Percentiles rank a stretch among this genome's conserved stretches.
Evolutionary conservation across 139 green algal species (phyloP).

Genomic region (Pleodorina starrii): DNA sequence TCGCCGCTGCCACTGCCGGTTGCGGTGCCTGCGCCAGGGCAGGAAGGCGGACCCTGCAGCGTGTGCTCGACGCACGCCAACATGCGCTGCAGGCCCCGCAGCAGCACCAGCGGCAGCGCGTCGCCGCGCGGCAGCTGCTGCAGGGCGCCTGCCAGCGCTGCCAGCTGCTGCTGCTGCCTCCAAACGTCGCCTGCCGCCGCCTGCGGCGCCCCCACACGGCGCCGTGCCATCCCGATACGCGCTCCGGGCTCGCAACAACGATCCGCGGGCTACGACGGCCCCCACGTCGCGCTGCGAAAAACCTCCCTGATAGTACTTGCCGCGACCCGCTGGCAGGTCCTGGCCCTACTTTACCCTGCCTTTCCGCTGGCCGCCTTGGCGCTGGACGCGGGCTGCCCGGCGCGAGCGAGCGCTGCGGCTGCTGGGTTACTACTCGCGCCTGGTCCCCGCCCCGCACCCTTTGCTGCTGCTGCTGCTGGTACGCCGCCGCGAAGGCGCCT

Average conservation of each 20-base stretch:
- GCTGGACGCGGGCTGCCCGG: neutral
- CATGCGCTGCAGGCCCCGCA: neutral
- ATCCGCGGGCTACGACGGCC: too few species aligned
- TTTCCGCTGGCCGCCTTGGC: neutral
- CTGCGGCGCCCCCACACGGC: neutral
- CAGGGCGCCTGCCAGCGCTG: constrained; percentile 18
- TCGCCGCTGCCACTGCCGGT: neutral
- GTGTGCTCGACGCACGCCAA: neutral
- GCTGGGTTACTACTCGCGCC: neutral
- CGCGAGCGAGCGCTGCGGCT: too few species aligned
- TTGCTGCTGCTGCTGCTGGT: neutral
- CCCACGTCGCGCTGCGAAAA: too few species aligned
- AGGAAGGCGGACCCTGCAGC: neutral
- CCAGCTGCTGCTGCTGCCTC: constrained; percentile 45
- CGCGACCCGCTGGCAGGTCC: too few species aligned
- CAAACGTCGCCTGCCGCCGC: neutral
- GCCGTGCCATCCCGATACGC: constrained; percentile 21
- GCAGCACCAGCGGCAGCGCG: neutral
- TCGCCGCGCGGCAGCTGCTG: neutral
- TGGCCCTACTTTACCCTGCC: neutral
- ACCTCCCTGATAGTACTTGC: too few species aligned
- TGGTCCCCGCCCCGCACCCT: neutral
- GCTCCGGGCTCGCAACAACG: too few species aligned
- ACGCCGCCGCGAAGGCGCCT: neutral
- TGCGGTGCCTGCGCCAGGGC: neutral